These are phyloP conservation scores for Microglena sp. DNA, from an alignment of 139 green algal genomes.

Conservation along the genomic window DNA sequence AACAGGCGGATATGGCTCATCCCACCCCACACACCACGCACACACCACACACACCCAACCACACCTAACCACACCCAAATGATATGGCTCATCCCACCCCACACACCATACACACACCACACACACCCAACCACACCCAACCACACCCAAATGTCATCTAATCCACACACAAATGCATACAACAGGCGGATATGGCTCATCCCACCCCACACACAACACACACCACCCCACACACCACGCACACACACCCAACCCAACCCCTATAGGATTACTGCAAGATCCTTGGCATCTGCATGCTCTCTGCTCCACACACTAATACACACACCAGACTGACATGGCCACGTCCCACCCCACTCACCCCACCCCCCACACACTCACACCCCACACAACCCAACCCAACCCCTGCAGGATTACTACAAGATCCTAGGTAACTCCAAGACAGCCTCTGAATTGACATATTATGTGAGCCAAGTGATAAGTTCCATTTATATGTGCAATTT, in stretches of 20 bases:
- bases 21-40: background rate
- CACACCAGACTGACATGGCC: too few relatives aligned
- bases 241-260: slow-evolving; percentile 1
- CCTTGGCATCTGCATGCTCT: too few relatives aligned
- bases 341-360: background rate
- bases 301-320: too few relatives aligned
- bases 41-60: background rate
- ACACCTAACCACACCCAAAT: background rate
- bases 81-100: background rate
- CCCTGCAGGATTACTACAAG: background rate
- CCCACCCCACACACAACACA: slow-evolving; percentile 1
- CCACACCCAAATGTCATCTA: background rate
- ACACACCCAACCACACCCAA: slow-evolving; percentile 5
- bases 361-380: background rate
- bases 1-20: too few relatives aligned
- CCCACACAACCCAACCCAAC: background rate
- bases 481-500: too few relatives aligned
- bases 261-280: background rate
- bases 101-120: slow-evolving; percentile 2
- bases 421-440: background rate
- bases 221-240: background rate
- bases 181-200: too few relatives aligned
- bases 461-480: too few relatives aligned
- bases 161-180: background rate
- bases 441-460: too few relatives aligned